phyloP scores from a whole-genome alignment of 202 grass and related monocot genomes.

The Miscanthus sacchariflorus region DNA sequence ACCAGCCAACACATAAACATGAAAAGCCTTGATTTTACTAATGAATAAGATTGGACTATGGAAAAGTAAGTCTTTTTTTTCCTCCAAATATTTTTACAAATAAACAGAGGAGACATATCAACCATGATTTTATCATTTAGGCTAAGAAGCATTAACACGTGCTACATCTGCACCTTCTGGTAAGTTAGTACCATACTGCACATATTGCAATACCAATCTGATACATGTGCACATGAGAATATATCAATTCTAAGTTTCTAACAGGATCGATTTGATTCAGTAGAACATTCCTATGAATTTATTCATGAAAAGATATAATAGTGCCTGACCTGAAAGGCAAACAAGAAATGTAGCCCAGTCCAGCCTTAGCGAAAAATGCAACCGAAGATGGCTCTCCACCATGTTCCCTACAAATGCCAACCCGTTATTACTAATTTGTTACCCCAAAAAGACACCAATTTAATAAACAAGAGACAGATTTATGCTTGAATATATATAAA shows the following conservation, averaged over 20 bases:
- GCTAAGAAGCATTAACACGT: neutral
- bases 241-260: neutral
- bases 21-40: neutral
- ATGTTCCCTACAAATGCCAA: constrained; percentile 67
- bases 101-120: too few species aligned
- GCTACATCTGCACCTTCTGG: neutral
- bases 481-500: neutral
- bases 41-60: too few species aligned
- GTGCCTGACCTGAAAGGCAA: constrained; percentile 90
- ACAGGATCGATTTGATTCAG: neutral
- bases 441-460: neutral
- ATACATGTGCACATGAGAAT: neutral
- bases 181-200: neutral
- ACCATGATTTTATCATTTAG: too few species aligned
- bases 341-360: constrained; percentile 90
- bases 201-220: neutral
- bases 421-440: neutral
- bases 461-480: neutral
- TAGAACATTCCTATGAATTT: neutral
- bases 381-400: constrained; percentile 95
- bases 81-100: too few species aligned
- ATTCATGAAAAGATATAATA: neutral
- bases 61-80: too few species aligned
- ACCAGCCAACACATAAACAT: neutral
- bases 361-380: constrained; percentile 85